Evolutionary conservation across 2,329 filamentous ascomycete species (phyloP).

Genomic region (Berkeleyomyces basicola): DNA sequence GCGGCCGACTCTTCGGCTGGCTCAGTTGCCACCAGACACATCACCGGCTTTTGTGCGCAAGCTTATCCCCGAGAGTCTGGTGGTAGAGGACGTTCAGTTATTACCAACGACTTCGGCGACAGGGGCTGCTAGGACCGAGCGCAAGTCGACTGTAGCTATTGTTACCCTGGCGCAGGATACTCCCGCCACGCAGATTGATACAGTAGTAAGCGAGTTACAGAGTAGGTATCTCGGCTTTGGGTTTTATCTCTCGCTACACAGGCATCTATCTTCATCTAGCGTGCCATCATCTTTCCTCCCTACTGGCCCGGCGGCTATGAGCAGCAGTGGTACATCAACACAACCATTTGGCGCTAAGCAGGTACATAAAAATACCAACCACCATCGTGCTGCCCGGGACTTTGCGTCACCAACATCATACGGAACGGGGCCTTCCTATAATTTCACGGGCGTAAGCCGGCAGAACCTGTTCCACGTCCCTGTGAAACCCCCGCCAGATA

Average conservation of each 20-base stretch:
- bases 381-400: conserved; percentile 25
- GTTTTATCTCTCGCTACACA: conserved; percentile 62
- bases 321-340: conserved; percentile 23
- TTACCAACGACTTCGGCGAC: conserved; percentile 34
- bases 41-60: conserved; percentile 44
- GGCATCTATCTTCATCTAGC: conserved; percentile 48
- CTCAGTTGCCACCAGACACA: conserved; percentile 42
- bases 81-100: conserved; percentile 58
- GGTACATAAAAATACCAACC: conserved; percentile 23
- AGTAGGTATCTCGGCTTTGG: conserved; percentile 76
- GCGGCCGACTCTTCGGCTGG: conserved; percentile 45
- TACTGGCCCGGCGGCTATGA: conserved; percentile 22
- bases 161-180: conserved; percentile 69
- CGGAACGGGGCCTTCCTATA: conserved; percentile 17
- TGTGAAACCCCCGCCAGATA: conserved; percentile 58
- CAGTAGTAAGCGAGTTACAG: conserved; percentile 59
- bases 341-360: conserved; percentile 67
- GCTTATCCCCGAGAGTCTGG: conserved; percentile 41
- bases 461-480: conserved; percentile 45
- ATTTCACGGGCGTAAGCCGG: conserved; percentile 21
- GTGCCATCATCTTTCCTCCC: conserved; percentile 16
- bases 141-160: conserved; percentile 60
- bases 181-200: conserved; percentile 67
- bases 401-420: conserved; percentile 62
- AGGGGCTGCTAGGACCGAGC: conserved; percentile 31